Percentiles rank a stretch among this genome's conserved stretches.
These are phyloP conservation scores for Ophiostoma himal-ulmi DNA, from an alignment of 2,329 filamentous ascomycete species.

Conservation along the genomic window DNA sequence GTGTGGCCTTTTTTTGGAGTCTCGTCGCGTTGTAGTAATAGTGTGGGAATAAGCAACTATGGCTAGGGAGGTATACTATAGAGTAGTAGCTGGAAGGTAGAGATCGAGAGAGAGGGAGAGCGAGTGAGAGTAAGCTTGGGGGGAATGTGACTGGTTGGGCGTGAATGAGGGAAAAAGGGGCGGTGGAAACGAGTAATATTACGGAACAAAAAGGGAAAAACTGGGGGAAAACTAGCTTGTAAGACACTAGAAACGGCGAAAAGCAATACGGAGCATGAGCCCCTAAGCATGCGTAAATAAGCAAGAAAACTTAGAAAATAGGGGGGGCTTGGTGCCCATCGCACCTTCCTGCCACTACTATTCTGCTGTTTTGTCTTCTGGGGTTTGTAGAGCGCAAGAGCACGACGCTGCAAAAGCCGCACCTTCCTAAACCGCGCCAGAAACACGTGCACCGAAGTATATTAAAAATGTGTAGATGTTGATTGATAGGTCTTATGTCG, in stretches of 20 bases:
- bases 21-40: background rate
- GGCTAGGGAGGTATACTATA: too few species aligned
- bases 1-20: background rate
- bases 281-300: background rate
- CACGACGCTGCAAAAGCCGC: background rate
- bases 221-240: background rate
- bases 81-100: background rate
- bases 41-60: background rate
- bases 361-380: background rate
- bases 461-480: background rate
- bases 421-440: background rate
- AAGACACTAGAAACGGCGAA: background rate
- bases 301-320: background rate
- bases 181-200: conserved; percentile 2
- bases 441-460: background rate
- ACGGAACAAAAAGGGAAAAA: conserved; percentile 2
- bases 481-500: background rate
- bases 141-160: background rate
- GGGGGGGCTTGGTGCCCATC: conserved; percentile 1
- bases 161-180: conserved; percentile 11
- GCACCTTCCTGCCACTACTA: background rate
- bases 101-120: background rate
- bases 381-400: background rate
- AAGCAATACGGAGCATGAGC: background rate
- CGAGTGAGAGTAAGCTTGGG: background rate